Evolutionary conservation across 345 rosid genomes (phyloP), one percentile per base, ranked within the genome.

Genomic region (Balakata baccata): DNA sequence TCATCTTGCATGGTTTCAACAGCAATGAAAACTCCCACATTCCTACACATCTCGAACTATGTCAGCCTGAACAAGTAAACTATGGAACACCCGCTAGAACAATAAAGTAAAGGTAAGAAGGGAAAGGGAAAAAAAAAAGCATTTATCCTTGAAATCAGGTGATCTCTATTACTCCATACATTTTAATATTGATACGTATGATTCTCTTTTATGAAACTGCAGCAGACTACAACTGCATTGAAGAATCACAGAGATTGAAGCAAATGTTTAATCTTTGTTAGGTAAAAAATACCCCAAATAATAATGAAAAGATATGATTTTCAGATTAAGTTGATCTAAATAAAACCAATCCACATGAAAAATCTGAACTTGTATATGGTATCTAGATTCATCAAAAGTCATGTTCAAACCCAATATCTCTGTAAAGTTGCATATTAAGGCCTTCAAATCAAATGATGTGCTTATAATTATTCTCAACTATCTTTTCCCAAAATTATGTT

Each of bases 21-120:
- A 47, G 14, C 22, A 67, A 62, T 18, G 66, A 71, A 47, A 72
- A 62, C 66, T 72, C 68, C 18, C 25, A 17, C 43, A 25, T 62
- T 52, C 54, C 49, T n/a, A 61, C 65, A 20, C 66, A 61, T 62
- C 68, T 61, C n/a, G 59, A 23, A 62, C 68, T 72, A 72, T 34
- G 75, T 46, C 75, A 61, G 62, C 69, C 76, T 37, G 45, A 47
- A 38, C 62, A 37, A 22, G 81, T 75, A 14, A 77, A 50, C 71
- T 80, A 74, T 13, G 47, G 60, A 20, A 73, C 79, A 50, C 72
- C 83, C 75, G 77, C 80, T 77, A 77, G 80, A 77, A 66, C 72
- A 50, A 83, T 51, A 17, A 68, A 72, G 71, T 79, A 71, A 61
- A 69, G 78, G 76, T 70, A 58, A 53, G 64, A 9, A 14, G 9